Base-by-base conservation (phyloP, 2,329 filamentous ascomycete genomes). In the Colletotrichum chrysophilum region DNA sequence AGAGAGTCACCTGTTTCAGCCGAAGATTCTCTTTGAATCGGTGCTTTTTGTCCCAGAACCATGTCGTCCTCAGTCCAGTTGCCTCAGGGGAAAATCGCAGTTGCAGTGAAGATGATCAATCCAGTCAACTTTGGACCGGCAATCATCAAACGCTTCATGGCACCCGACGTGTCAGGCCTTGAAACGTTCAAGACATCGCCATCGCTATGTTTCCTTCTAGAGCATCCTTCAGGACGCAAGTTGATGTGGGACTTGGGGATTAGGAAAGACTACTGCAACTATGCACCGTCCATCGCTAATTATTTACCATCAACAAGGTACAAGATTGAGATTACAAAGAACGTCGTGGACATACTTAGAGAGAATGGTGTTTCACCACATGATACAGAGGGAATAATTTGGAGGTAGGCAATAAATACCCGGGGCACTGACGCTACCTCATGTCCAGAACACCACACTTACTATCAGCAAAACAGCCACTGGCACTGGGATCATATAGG, bases 401-500 rank as follows among this genome's bases (percentile, higher is more conserved):
- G 73, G 70, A 76, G 72, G 73, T 75, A 34, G 24, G 66, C 28
- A 60, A 32, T 7, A 3, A 28, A 32, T 43, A n/a, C 21, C n/a
- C 28, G 7, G 34, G 16, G 21, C 30, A 36, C 26, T 34, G 12
- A 34, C 14, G 24, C 16, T 21, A 70, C 18, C 48, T 61, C 58
- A 13, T 61, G 26, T 61, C 55, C 55, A 58, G 24, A 28, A 58
- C 24, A 26, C 55, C 18, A 30, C 58, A 30, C 24, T 48, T 18
- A 38, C 21, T 18, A 36, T 32, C 10, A 26, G 21, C 26, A 18
- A 28, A n/a, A 24, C 80, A 86, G 85, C 71, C 88, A 90, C 76
- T 87, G 84, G 81, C 86, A 88, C 76, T 88, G 84, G 80, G 89
- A 91, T 78, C 90, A 91, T 71, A 87, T 86, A 10, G 90, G 90